These are phyloP conservation scores for Apiospora saccharicola DNA, from an alignment of 2,329 filamentous ascomycete species.

Conservation along the genomic window DNA sequence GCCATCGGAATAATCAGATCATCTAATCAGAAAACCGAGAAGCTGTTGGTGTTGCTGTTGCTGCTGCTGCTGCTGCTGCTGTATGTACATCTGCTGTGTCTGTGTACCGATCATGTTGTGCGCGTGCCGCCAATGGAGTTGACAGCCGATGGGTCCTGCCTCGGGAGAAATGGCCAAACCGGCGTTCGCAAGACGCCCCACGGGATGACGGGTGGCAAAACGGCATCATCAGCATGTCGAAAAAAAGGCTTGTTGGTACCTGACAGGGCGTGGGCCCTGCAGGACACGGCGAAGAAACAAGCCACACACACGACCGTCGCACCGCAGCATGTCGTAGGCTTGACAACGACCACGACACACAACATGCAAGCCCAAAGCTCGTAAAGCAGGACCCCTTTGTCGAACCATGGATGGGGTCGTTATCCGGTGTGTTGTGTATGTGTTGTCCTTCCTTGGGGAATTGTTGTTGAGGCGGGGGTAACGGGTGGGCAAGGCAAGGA, in stretches of 20 bases:
- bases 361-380: conserved; percentile 10
- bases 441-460: conserved; percentile 2
- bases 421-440: conserved; percentile 1
- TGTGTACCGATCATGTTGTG: background rate
- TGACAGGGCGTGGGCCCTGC: conserved; percentile 2
- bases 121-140: background rate
- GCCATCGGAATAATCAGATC: conserved; percentile 3
- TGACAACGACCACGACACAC: conserved; percentile 4
- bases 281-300: background rate
- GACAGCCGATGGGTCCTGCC: background rate
- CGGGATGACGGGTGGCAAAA: background rate
- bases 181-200: background rate
- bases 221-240: background rate
- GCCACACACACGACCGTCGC: background rate
- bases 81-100: background rate
- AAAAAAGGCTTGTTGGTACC: background rate
- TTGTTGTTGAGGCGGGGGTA: background rate
- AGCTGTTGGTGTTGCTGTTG: background rate
- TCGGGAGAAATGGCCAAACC: background rate
- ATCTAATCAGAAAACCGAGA: conserved; percentile 1
- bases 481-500: background rate
- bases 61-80: background rate
- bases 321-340: conserved; percentile 15
- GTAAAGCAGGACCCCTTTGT: background rate
- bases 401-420: background rate